These are phyloP conservation scores for Leccinum fuscescens DNA, from an alignment of 1,284 basidiomycete genomes.

Conservation along the genomic window DNA sequence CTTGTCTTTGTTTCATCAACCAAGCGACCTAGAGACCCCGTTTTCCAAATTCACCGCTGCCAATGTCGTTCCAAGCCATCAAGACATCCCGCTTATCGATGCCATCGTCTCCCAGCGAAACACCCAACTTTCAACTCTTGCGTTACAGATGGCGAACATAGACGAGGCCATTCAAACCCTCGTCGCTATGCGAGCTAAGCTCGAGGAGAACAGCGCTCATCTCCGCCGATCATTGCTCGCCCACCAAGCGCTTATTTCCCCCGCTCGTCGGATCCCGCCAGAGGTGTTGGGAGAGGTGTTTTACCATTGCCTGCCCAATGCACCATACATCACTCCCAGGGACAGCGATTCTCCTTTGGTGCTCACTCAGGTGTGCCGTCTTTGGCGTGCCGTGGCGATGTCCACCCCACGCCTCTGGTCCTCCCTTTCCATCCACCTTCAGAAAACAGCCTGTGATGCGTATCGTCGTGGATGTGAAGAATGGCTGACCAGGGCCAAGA, in stretches of 20 bases:
- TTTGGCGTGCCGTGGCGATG: constrained; percentile 27
- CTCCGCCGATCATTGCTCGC: constrained; percentile 19
- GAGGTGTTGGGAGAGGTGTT: constrained; percentile 42
- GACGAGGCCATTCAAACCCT: constrained; percentile 21
- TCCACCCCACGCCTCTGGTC: constrained; percentile 29
- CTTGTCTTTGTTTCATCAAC: constrained; percentile 3
- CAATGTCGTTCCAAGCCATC: constrained; percentile 10
- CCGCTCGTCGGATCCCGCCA: constrained; percentile 33
- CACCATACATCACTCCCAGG: constrained; percentile 26
- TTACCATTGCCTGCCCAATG: constrained; percentile 32
- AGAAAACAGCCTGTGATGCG: constrained; percentile 6
- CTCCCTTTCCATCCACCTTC: constrained; percentile 23
- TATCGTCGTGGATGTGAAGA: constrained; percentile 24
- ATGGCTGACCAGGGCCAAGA: constrained; percentile 32
- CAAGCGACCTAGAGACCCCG: constrained; percentile 17
- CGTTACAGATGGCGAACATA: constrained; percentile 18
- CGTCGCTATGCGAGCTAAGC: constrained; percentile 9
- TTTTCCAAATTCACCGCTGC: background rate
- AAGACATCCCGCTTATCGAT: constrained; percentile 18
- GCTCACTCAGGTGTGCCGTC: constrained; percentile 26
- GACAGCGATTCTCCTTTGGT: constrained; percentile 25
- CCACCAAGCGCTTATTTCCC: constrained; percentile 22
- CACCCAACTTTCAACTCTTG: constrained; percentile 20
- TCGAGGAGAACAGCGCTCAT: constrained; percentile 15
- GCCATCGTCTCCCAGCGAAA: constrained; percentile 19